Percentiles rank a stretch among this genome's conserved stretches.
phyloP scores from a whole-genome alignment of 139 green algal species.

The Auxenochlorella pyrenoidosa region DNA sequence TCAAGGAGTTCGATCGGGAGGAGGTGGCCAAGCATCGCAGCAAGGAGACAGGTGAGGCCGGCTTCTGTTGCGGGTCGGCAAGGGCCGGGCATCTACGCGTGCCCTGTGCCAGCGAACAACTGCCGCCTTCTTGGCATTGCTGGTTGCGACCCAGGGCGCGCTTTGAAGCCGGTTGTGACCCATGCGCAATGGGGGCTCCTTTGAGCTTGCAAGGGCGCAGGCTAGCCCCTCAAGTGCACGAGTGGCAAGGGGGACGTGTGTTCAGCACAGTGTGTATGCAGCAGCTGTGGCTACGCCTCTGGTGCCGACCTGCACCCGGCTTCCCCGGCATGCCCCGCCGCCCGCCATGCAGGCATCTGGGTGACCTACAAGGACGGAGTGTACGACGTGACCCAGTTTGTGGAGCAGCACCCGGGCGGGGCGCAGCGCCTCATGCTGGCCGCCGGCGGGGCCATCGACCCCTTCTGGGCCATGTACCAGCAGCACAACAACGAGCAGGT shows the following conservation, averaged over 20 bases:
- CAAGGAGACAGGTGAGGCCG: constrained; percentile 40
- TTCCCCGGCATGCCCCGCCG: neutral
- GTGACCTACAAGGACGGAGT: constrained; percentile 90
- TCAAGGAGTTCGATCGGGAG: constrained; percentile 54
- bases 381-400: constrained; percentile 86
- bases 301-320: too few species aligned
- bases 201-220: too few species aligned
- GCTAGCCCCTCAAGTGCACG: too few species aligned
- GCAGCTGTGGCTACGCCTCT: too few species aligned
- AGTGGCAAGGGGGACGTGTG: too few species aligned
- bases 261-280: too few species aligned
- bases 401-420: constrained; percentile 68
- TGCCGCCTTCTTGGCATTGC: neutral
- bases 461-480: constrained; percentile 91
- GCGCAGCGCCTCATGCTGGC: constrained; percentile 83
- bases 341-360: constrained; percentile 69
- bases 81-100: neutral
- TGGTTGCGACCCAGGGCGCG: too few species aligned
- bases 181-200: too few species aligned
- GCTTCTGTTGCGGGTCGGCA: neutral
- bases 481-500: constrained; percentile 80
- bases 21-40: constrained; percentile 85
- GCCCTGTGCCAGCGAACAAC: neutral
- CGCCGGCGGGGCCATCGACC: constrained; percentile 84
- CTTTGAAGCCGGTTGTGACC: too few species aligned